These are phyloP conservation scores for Pythium dissimile DNA, from an alignment of 352 stramenopile genomes.

Conservation along the genomic window DNA sequence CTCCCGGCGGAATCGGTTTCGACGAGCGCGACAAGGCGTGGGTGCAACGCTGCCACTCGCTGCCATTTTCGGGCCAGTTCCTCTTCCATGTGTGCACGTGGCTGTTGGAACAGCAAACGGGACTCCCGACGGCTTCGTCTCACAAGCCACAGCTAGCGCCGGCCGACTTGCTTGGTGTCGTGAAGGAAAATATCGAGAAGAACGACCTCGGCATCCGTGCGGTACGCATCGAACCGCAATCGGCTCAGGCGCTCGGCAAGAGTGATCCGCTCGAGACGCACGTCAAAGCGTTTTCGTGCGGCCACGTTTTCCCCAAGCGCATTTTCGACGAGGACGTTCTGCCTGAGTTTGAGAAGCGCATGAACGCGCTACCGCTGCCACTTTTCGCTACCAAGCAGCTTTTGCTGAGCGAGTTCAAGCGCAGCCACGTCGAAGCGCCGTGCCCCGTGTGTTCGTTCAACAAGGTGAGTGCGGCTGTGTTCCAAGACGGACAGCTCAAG, in stretches of 20 bases:
- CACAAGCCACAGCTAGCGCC: constrained; percentile 17
- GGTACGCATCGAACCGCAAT: constrained; percentile 61
- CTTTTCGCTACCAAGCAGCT: constrained; percentile 64
- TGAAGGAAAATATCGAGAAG: constrained; percentile 74
- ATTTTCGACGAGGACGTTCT: constrained; percentile 85
- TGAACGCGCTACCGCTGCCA: constrained; percentile 55
- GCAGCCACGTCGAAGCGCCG: constrained; percentile 55
- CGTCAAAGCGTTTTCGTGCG: constrained; percentile 81
- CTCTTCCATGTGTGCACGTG: constrained; percentile 71
- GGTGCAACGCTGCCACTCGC: constrained; percentile 65
- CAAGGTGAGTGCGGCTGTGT: constrained; percentile 63
- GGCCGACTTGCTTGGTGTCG: constrained; percentile 46
- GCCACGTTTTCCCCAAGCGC: constrained; percentile 80
- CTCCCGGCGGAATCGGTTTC: constrained; percentile 33
- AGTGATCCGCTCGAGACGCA: constrained; percentile 85
- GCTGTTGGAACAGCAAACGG: constrained; percentile 36
- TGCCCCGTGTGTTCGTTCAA: constrained; percentile 83
- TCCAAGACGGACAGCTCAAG: constrained; percentile 17
- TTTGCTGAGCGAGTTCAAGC: constrained; percentile 64
- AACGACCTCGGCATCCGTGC: constrained; percentile 56
- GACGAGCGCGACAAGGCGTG: constrained; percentile 78
- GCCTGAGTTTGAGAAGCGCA: constrained; percentile 76
- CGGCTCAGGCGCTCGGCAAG: constrained; percentile 63
- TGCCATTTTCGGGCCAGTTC: constrained; percentile 79
- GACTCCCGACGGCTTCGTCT: not conserved